Percentiles rank a stretch among this genome's conserved stretches.
phyloP scores from a whole-genome alignment of 176 grass and related monocot genomes.

The Lolium multiflorum region DNA sequence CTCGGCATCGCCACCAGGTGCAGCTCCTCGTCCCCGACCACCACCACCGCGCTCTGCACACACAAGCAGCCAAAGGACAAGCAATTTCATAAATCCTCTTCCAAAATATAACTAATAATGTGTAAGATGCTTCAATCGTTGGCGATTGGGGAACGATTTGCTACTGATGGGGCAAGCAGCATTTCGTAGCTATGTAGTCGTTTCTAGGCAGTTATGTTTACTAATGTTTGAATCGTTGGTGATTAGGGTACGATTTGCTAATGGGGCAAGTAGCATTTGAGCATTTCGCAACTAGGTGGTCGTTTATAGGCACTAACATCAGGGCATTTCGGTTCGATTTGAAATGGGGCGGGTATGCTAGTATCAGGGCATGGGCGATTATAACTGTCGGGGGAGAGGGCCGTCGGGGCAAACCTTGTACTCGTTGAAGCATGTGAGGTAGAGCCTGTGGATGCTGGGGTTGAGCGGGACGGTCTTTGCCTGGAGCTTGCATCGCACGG shows the following conservation, averaged over 20 bases:
- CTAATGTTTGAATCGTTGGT: too few species aligned
- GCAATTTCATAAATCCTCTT: neutral
- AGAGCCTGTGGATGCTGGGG: constrained; percentile 63
- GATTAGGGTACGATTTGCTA: neutral
- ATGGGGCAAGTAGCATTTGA: neutral
- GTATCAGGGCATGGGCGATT: neutral
- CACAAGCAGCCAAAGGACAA: constrained; percentile 16
- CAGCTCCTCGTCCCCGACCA: constrained; percentile 81
- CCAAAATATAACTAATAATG: constrained; percentile 20
- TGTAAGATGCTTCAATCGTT: neutral
- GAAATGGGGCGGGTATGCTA: neutral
- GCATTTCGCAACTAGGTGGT: neutral
- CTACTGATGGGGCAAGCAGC: neutral
- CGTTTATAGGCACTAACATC: neutral
- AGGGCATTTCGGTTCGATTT: neutral
- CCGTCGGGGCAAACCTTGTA: constrained; percentile 45
- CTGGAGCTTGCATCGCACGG: constrained; percentile 90
- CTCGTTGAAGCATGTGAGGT: constrained; percentile 83
- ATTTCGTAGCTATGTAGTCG: neutral
- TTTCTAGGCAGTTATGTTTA: too few species aligned
- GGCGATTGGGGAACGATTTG: neutral
- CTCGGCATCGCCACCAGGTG: constrained; percentile 97
- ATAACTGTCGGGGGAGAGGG: neutral
- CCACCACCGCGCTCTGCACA: constrained; percentile 79
- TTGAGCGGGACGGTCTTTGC: constrained; percentile 58